phyloP scores from a whole-genome alignment of 345 rosid species.

The Acer saccharum region DNA sequence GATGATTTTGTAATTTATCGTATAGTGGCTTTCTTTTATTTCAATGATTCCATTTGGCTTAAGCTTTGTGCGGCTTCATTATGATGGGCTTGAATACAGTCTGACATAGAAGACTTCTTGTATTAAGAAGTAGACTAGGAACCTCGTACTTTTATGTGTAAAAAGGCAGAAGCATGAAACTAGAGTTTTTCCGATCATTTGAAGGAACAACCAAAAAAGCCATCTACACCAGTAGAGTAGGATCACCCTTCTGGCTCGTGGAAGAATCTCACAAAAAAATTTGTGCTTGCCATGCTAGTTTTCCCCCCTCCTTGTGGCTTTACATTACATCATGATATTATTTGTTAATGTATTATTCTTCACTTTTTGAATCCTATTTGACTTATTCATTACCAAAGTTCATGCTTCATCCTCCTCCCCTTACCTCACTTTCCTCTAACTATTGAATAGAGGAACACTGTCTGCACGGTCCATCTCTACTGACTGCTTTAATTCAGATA shows the following conservation, averaged over 20 bases:
- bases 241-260: neutral
- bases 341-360: too few relatives aligned
- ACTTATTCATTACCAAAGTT: too few relatives aligned
- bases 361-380: too few relatives aligned
- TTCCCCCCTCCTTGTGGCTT: too few relatives aligned
- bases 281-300: constrained; percentile 3
- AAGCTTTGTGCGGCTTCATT: neutral
- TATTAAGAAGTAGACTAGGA: neutral
- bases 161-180: neutral
- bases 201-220: neutral
- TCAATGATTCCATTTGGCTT: neutral
- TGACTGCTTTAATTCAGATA: neutral
- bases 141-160: neutral
- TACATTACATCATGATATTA: too few relatives aligned
- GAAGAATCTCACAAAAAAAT: neutral
- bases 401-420: neutral
- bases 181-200: neutral
- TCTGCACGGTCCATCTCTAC: neutral
- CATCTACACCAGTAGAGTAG: neutral
- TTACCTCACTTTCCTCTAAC: neutral
- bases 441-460: neutral
- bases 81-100: neutral
- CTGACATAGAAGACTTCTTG: neutral
- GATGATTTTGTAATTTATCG: constrained; percentile 3
- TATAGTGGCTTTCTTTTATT: neutral